Percentiles rank a stretch among this genome's conserved stretches.
Conservation (phyloP, 164 flowering plant species). For the Chloranthus sessilifolius region DNA sequence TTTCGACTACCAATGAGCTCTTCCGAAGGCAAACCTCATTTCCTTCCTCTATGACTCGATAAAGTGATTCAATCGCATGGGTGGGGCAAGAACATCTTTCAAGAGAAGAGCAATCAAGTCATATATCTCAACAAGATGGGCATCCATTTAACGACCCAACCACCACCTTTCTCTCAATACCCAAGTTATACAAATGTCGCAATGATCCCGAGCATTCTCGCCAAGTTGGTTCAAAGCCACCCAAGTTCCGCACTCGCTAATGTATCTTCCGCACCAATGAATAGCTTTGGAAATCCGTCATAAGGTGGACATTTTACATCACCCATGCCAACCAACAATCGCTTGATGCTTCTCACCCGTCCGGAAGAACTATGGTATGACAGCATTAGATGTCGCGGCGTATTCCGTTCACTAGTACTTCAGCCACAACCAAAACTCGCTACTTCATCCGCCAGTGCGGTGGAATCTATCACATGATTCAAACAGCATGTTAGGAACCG, state of each 20-base stretch:
- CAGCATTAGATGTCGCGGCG: constrained; percentile 34
- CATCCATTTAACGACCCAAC: constrained; percentile 34
- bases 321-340: constrained; percentile 46
- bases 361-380: constrained; percentile 40
- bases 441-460: constrained; percentile 29
- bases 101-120: constrained; percentile 35
- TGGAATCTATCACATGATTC: constrained; percentile 33
- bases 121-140: constrained; percentile 34
- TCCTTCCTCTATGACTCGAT: constrained; percentile 24
- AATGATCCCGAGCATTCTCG: constrained; percentile 24
- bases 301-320: constrained; percentile 43
- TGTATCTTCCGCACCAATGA: constrained; percentile 29
- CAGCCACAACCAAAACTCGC: constrained; percentile 32
- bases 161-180: constrained; percentile 22
- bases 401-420: constrained; percentile 30
- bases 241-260: constrained; percentile 42
- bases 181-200: constrained; percentile 32
- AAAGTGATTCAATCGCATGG: constrained; percentile 33
- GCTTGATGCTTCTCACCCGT: constrained; percentile 33
- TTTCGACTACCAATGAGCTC: constrained; percentile 20
- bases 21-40: constrained; percentile 21
- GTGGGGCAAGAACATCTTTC: constrained; percentile 55
- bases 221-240: constrained; percentile 20
- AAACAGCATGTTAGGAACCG: constrained; percentile 29
- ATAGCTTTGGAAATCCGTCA: constrained; percentile 26